Evolutionary conservation across 2,329 filamentous ascomycete genomes (phyloP), one percentile per base, ranked within the genome.

Genomic region (Albophoma yamanashiensis): DNA sequence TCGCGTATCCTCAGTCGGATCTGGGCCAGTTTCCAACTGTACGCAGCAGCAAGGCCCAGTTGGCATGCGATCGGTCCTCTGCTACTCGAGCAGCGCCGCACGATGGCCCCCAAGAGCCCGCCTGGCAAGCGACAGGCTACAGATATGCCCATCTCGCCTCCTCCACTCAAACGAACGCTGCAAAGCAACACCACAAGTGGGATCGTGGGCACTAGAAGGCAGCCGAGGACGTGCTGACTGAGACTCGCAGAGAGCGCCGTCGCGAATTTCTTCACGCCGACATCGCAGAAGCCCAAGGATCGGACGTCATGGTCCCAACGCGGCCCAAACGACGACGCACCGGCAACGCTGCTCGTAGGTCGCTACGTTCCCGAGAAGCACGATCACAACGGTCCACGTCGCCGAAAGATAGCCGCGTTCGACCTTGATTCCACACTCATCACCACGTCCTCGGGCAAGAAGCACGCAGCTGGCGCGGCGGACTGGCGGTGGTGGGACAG

Each of bases 401-500:
- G 79, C 57, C 72, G 72, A n/a, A 89, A 86, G 69, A 79, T 91
- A 59, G 88, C 87, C 0, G 87, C 85, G 0, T 91, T 91, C 65
- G 88, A 91, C 66, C 78, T 91, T 27, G 94, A 99, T 71, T 94
- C 90, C 9, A 99, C 94, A 0, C 76, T 99, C 40, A 91, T 99
- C 63, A 79, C 79, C 1, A 89, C 91, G 0, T 81, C 85, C 4
- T 96, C 92, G 0, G 92, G 92, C 9, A 94, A 91, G 73, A 88
- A 83, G 57, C 93, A 93, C 68, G 81, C 85, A 3, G 81, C 82
- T 58, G 83, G 86, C 64, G 83, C 86, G 0, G 78, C 79, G 4
- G 93, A 97, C 70, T 99, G 94, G 94, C 91, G 90, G 72, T 99
- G 94, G 94, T 97, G 92, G 91, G 78, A 95, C 71, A 67, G 75